Percentiles rank a stretch among this genome's conserved stretches.
Evolutionary conservation across 2,329 filamentous ascomycete species (phyloP).

Genomic region (Acarospora socialis): DNA sequence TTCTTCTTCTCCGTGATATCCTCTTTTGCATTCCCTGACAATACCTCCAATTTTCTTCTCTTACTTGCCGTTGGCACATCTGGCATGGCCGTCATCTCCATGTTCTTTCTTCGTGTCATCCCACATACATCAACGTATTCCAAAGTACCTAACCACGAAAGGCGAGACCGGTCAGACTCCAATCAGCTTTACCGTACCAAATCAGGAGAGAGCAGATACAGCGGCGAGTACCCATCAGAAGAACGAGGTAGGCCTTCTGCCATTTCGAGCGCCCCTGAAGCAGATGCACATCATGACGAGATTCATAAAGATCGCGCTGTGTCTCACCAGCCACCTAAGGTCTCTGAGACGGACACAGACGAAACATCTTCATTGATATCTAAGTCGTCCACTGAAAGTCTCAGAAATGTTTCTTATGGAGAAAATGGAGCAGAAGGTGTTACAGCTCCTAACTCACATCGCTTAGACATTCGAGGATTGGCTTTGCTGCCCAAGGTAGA

Average conservation of each 20-base stretch:
- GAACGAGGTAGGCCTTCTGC: slow-evolving; percentile 53
- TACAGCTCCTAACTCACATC: slow-evolving; percentile 55
- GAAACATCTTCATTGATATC: slow-evolving; percentile 76
- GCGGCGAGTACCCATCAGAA: slow-evolving; percentile 16
- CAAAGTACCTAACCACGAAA: slow-evolving; percentile 25
- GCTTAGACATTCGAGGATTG: slow-evolving; percentile 81
- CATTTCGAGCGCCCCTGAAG: slow-evolving; percentile 5
- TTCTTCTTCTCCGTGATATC: slow-evolving; percentile 87
- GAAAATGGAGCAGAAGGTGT: slow-evolving; percentile 44
- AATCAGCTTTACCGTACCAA: slow-evolving; percentile 34
- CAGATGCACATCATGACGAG: slow-evolving; percentile 16
- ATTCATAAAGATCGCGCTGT: slow-evolving; percentile 11
- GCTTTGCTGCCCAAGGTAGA: slow-evolving; percentile 55
- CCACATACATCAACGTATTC: slow-evolving; percentile 38
- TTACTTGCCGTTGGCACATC: slow-evolving; percentile 70
- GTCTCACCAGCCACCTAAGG: slow-evolving; percentile 3
- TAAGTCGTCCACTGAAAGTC: slow-evolving; percentile 38
- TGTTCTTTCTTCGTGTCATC: slow-evolving; percentile 73
- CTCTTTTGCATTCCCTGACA: slow-evolving; percentile 62
- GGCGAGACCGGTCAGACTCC: slow-evolving; percentile 24
- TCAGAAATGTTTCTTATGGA: slow-evolving; percentile 35
- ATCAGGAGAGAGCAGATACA: slow-evolving; percentile 31
- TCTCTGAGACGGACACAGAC: slow-evolving; percentile 37
- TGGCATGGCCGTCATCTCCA: slow-evolving; percentile 56
- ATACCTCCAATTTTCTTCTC: slow-evolving; percentile 68